Percentiles rank a stretch among this genome's conserved stretches.
Conservation (phyloP, 2,329 filamentous ascomycete species). For the Westerdykella ornata region DNA sequence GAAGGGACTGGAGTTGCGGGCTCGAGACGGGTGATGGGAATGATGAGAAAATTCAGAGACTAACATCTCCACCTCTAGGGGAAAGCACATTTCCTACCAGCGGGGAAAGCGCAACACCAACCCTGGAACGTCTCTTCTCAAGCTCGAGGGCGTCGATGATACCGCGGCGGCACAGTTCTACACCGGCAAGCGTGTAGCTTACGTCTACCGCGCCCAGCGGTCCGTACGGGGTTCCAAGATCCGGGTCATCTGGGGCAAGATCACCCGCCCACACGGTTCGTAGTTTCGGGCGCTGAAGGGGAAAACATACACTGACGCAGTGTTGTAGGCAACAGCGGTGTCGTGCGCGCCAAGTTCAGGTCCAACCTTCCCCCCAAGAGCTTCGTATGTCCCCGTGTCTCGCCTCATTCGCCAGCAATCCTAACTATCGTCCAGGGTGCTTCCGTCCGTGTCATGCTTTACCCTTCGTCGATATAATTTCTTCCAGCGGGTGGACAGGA, state of each 20-base stretch:
- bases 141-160: slow-evolving; percentile 97
- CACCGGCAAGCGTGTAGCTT: slow-evolving; percentile 97
- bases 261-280: slow-evolving; percentile 88
- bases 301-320: slow-evolving; percentile 2
- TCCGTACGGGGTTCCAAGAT: slow-evolving; percentile 98
- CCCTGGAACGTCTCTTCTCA: slow-evolving; percentile 86
- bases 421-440: slow-evolving; percentile 36
- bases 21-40: neutral
- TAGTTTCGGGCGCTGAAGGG: neutral
- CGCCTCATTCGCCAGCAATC: slow-evolving; percentile 11
- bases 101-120: slow-evolving; percentile 84
- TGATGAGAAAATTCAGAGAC: slow-evolving; percentile 1
- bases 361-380: slow-evolving; percentile 92
- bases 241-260: slow-evolving; percentile 92
- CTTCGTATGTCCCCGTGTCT: slow-evolving; percentile 59
- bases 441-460: slow-evolving; percentile 94
- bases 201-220: slow-evolving; percentile 92
- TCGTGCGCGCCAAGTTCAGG: slow-evolving; percentile 96
- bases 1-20: neutral
- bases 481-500: slow-evolving; percentile 21
- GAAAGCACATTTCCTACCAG: slow-evolving; percentile 92
- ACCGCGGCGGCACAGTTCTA: slow-evolving; percentile 86
- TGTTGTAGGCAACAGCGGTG: slow-evolving; percentile 79
- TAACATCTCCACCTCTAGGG: slow-evolving; percentile 53
- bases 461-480: slow-evolving; percentile 91